Evolutionary conservation across 306 rosid species (phyloP), one percentile per base, ranked within the genome.

Genomic region (Glycine tomentella): DNA sequence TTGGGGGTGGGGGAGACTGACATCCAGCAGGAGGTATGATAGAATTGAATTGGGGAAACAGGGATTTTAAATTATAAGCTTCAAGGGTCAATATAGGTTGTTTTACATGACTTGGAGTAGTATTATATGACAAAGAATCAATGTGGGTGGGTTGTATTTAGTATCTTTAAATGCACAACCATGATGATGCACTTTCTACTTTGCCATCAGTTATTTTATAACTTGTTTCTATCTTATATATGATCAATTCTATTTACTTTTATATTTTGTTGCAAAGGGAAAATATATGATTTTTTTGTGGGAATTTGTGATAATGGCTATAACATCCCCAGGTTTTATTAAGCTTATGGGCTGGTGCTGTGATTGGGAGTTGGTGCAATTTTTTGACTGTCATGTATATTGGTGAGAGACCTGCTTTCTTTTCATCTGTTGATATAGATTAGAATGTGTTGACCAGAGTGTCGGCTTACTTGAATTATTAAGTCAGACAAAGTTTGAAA

Each of bases 311-410:
- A 70, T 87, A 84, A 74, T 70, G 85, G 53, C 64, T 74, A 14
- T 52, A 42, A 61, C 42, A 69, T 84, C 50, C 50, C 80, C 74
- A 95, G 99, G 93, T 81, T 69, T 67, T 92, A 11, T 66, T 6
- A 49, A 45, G 96, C 90, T 89, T 95, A 86, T 93, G 86, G 90
- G 80, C 76, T 74, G 98, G 90, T 57, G 93, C 98, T 73, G 82
- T 93, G 72, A 80, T 93, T 14, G 97, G 98, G 81, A 89, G 97
- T 92, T 95, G 98, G 98, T 95, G 84, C 92, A 91, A 87, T 74
- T 93, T 95, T 71, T 79, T 95, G 75, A 95, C 99, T 46, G 96
- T 95, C 76, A n/a, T 90, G 16, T 95, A 93, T 85, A 13, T 90
- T 80, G 98, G 99, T 95, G 71, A 89, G 98, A 53, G 61, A 56